Evolutionary conservation across 805 yeast species (phyloP), one percentile per base, ranked within the genome.

Genomic region (Kluyveromyces wickerhamii): DNA sequence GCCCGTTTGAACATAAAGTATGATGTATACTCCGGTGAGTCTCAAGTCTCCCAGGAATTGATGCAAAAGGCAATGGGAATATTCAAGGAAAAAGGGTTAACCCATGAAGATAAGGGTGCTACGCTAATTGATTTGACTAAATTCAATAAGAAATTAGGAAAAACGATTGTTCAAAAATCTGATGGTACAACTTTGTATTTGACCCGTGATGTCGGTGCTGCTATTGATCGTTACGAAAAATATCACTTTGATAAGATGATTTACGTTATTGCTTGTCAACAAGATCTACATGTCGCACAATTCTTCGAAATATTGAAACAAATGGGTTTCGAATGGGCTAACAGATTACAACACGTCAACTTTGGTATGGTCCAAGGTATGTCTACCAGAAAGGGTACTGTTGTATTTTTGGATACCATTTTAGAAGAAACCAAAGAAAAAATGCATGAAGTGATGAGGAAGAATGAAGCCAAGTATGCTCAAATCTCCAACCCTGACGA

Each of bases 301-400:
- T 84, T 92, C 59, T 89, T 92, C 62, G 94, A 87, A 65, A 85
- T 87, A 47, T 69, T 92, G 56, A 88, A 88, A 51, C 84, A 84
- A 63, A 73, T 89, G 81, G 96, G 85, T 29, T 76, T 71, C 59
- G 79, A 75, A 42, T 92, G 96, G 96, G 88, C 95, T 32, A 66
- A 74, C 44, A 72, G 70, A 39, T 67, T 89, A 49, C 72, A 71
- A 52, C 97, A 89, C 61, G 73, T 92, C 49, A 89, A 82, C 65
- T 92, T 88, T 50, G 99, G 99, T 62, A 82, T 92, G 94, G 98
- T 92, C 33, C 82, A 76, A 54, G 98, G 98, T 50, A 92, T 92
- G 99, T 82, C 95, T 18, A 92, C 98, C 39, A 79, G 99, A 69
- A 84, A 79, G 63, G 99, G 99, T 48, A 92, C 95, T 22, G 99